Evolutionary conservation across 176 grass and related monocot genomes (phyloP), one percentile per base, ranked within the genome.

Genomic region (Alopecurus myosuroides): DNA sequence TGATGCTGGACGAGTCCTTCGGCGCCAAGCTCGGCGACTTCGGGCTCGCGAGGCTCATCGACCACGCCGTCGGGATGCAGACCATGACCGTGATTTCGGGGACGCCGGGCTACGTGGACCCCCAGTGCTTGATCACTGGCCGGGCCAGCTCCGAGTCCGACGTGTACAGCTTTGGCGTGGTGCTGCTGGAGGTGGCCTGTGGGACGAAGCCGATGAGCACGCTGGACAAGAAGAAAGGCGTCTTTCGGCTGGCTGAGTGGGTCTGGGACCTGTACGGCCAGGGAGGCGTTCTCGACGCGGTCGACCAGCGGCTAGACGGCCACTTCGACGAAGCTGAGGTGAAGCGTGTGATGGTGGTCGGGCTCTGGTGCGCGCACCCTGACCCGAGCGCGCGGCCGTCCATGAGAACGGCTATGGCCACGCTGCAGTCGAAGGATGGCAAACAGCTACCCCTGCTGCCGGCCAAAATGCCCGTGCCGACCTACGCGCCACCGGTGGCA

Each of bases 291-390:
- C 35, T 83, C 4, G 87, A 76, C 9, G 89, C 87, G 0, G 87
- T 79, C 7, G 87, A 94, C 30, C 39, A 80, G 57, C 88, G 85
- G 42, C 74, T 94, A 0, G 5, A 37, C 6, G 80, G 83, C 20
- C 30, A 65, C 23, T 85, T 65, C 55, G 87, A 89, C 0, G 85
- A 66, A 1, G 33, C 12, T 3, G 61, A 94, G 76, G 58, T 88
- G 66, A 77, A 80, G 57, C 49, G 84, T 3, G n/a, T 89, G 49
- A 80, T 94, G 85, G 85, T 63, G 6, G 92, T 89, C 4, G 87
- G 92, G 30, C 53, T 94, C 3, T 91, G 88, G 91, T 93, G 91
- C n/a, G 88, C 81, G 11, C 85, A 93, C 80, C 88, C 91, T 0
- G 85, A 91, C 4, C 37, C 69, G 11, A 81, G n/a, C 0, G 74